These are phyloP conservation scores for Arthrinium puccinioides DNA, from an alignment of 2,329 filamentous ascomycete genomes.

Conservation along the genomic window DNA sequence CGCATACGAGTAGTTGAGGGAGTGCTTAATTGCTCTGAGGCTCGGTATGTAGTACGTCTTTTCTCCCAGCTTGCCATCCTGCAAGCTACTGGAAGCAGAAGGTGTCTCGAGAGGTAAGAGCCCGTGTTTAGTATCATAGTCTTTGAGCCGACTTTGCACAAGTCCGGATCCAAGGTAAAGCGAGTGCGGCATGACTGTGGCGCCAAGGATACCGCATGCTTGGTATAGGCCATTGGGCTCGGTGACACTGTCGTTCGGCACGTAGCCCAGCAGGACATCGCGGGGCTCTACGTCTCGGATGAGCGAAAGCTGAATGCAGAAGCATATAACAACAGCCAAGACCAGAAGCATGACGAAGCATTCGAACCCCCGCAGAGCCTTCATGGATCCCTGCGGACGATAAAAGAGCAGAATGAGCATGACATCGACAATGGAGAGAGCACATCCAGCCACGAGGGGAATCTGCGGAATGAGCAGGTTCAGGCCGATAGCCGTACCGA, in stretches of 20 bases:
- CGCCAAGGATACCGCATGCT: constrained; percentile 69
- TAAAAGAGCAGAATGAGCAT: constrained; percentile 63
- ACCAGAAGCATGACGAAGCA: constrained; percentile 56
- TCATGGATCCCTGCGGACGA: constrained; percentile 50
- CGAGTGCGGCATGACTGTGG: constrained; percentile 64
- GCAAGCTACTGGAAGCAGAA: constrained; percentile 13
- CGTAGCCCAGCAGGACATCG: constrained; percentile 57
- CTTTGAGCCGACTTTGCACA: constrained; percentile 57
- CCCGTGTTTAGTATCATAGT: constrained; percentile 54
- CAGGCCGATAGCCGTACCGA: constrained; percentile 63
- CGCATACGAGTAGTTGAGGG: constrained; percentile 64
- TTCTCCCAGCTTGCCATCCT: constrained; percentile 23
- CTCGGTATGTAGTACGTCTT: constrained; percentile 62
- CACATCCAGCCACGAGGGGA: constrained; percentile 61
- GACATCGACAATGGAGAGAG: constrained; percentile 61
- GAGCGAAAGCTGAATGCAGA: constrained; percentile 61
- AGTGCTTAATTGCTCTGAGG: constrained; percentile 63
- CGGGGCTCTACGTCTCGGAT: constrained; percentile 48
- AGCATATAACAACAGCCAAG: constrained; percentile 62
- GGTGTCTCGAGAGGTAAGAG: constrained; percentile 32
- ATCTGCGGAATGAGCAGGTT: constrained; percentile 58
- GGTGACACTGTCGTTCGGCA: constrained; percentile 53
- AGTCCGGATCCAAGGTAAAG: constrained; percentile 64
- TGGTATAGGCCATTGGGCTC: constrained; percentile 57
- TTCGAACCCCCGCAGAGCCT: constrained; percentile 55